phyloP scores from a whole-genome alignment of 2,329 filamentous ascomycete species.

The Exophiala mesophila region DNA sequence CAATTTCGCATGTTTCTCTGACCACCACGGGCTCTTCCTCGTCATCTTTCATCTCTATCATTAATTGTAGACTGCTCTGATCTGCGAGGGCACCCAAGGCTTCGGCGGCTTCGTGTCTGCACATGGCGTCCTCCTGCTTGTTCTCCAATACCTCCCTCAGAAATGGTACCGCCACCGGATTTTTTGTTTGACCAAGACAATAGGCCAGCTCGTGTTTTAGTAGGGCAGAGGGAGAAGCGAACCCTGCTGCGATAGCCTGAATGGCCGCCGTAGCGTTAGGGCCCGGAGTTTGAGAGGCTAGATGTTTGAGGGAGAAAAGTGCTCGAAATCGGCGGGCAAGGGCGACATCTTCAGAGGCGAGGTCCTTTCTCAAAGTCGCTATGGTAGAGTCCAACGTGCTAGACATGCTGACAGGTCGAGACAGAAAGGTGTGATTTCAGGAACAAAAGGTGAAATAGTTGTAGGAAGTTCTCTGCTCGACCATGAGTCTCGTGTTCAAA shows the following conservation, averaged over 20 bases:
- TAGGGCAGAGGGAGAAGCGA: conserved; percentile 77
- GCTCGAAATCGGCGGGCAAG: conserved; percentile 90
- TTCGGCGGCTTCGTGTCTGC: conserved; percentile 92
- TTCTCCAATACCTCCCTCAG: conserved; percentile 72
- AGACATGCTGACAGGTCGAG: conserved; percentile 12
- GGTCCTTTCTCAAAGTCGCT: conserved; percentile 57
- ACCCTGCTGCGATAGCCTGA: conserved; percentile 80
- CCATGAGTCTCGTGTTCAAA: too few species aligned
- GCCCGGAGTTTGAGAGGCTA: conserved; percentile 64
- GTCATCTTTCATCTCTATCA: conserved; percentile 70
- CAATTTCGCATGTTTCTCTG: conserved; percentile 95
- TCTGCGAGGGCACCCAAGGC: conserved; percentile 84
- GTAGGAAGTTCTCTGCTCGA: background rate
- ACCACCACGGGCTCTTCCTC: conserved; percentile 72
- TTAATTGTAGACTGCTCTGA: conserved; percentile 64
- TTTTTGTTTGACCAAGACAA: conserved; percentile 86
- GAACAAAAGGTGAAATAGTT: background rate
- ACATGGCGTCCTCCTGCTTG: conserved; percentile 84
- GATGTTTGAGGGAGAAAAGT: conserved; percentile 93
- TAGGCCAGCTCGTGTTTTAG: conserved; percentile 97
- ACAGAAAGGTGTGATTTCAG: too few species aligned
- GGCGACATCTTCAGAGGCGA: conserved; percentile 73
- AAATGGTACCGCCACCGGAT: conserved; percentile 66
- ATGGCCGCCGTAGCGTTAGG: conserved; percentile 59
- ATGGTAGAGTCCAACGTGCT: conserved; percentile 36